Base-by-base conservation (phyloP, 148 eudicot genomes). In the Fallopia convolvulus region DNA sequence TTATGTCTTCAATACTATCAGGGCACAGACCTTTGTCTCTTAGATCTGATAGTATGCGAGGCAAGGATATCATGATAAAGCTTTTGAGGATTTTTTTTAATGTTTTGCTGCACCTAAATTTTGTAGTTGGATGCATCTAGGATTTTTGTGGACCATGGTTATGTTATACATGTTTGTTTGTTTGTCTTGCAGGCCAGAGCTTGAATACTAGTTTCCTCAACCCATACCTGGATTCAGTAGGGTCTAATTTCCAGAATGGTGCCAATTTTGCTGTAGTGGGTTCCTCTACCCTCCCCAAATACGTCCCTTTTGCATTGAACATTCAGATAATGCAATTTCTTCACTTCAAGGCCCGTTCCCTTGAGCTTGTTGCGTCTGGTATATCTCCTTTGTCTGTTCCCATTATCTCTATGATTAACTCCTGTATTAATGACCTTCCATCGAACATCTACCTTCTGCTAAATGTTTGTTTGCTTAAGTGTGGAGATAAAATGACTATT, bases 261-360 rank as follows among this genome's bases (percentile, higher is more conserved):
- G 99, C 85, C 6, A 94, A 89, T 82, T 94, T 94, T 77, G 99
- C 96, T 5, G 81, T 94, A 3, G 90, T 82, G 50, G 99, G 99
- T 4, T 90, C 99, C 63, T 65, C 88, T n/a, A 88, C 97, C 2
- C 90, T 90, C 55, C 99, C 99, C 1, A 85, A 82, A 72, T 83
- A 77, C 74, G 74, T 76, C 39, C 97, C 99, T 0, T 94, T 92
- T 77, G 82, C 92, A 10, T 82, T 94, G 80, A 80, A 87, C 18
- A 76, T 94, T 74, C 99, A 94, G 83, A 78, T 92, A 61, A 78
- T 89, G 92, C 93, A 94, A 80, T 94, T 90, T 80, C 85, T 86
- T 76, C 96, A 84, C 78, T 89, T 94, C 87, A 90, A 81, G 78
- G 75, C 83, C 49, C 93, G 93, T 60, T 89, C 94, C 8, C 77